These are phyloP conservation scores for Ustilago bromivora DNA, from an alignment of 1,284 basidiomycete species.

Conservation along the genomic window DNA sequence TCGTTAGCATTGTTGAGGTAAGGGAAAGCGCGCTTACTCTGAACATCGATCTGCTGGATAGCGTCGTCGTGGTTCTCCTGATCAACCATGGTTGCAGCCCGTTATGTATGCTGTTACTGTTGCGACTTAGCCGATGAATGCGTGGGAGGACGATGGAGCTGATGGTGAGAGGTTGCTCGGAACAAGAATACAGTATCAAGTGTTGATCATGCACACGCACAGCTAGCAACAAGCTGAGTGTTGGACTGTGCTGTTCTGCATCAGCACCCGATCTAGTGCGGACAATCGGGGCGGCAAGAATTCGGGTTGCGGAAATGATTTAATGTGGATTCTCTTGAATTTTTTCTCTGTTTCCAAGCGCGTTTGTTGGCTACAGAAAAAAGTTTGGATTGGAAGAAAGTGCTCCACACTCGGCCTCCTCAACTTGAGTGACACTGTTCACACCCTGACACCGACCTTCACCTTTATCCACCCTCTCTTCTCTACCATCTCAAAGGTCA, in stretches of 20 bases:
- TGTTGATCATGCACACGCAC: conserved; percentile 18
- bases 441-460: background rate
- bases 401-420: conserved; percentile 18
- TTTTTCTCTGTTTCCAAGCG: background rate
- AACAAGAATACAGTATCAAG: conserved; percentile 24
- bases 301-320: conserved; percentile 18
- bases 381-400: conserved; percentile 5
- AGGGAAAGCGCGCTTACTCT: conserved; percentile 30
- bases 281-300: background rate
- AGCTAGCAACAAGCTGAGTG: conserved; percentile 5
- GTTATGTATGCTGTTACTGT: background rate
- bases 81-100: conserved; percentile 31
- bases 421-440: background rate
- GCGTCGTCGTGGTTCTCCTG: conserved; percentile 36
- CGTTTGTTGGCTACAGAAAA: background rate
- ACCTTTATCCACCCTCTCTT: background rate
- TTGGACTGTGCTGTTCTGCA: conserved; percentile 22
- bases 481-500: background rate
- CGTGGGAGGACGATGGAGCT: background rate
- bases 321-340: conserved; percentile 5
- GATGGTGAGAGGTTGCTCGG: background rate
- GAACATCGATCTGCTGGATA: conserved; percentile 47
- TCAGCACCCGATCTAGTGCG: background rate
- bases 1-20: background rate
- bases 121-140: background rate